Evolutionary conservation across 2,329 filamentous ascomycete genomes (phyloP), one percentile per base, ranked within the genome.

Genomic region (Calonectria pseudoturangicola): DNA sequence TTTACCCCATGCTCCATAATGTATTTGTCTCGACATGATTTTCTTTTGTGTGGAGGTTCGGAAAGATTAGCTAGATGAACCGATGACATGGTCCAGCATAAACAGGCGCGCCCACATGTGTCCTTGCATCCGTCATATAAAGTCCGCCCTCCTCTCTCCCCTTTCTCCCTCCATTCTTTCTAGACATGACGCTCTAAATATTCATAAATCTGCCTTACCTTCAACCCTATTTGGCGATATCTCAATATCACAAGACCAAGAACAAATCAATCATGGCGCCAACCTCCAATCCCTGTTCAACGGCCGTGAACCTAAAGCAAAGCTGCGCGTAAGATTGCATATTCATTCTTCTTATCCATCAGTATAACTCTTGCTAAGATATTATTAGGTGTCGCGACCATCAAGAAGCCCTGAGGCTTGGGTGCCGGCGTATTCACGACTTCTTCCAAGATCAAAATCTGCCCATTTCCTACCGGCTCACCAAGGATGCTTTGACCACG

Each of bases 181-280:
- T 27, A 15, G 54, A 41, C 5, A 28, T 12, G 16, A 5, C 21
- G 2, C 16, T 36, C 5, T 39, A 1, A 41, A 60, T 27, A 7
- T 27, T 12, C 7, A 25, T 33, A 18, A 7, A 27, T 41, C n/a
- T 2, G 27, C 30, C 13, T 25, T 18, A 4, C n/a, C 15, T 28
- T 39, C 13, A 41, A 41, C 8, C 10, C 16, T 8, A 41, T 15
- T 60, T 15, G 54, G 21, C 21, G 9, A 16, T 8, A 8, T 60
- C 36, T 21, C 54, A 9, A 21, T 16, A 41, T 13, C n/a, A 15
- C 33, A n/a, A 36, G 3, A 15, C 3, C 2, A 33, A 43, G 8
- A 36, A 21, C 18, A 27, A 63, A 47, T 28, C 33, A 36, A 54
- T 9, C 36, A 69, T 69, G 66, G 15, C 66, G 4, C 45, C 62